Evolutionary conservation across 805 yeast species (phyloP).

Genomic region (Debaryomyces tyrocola): DNA sequence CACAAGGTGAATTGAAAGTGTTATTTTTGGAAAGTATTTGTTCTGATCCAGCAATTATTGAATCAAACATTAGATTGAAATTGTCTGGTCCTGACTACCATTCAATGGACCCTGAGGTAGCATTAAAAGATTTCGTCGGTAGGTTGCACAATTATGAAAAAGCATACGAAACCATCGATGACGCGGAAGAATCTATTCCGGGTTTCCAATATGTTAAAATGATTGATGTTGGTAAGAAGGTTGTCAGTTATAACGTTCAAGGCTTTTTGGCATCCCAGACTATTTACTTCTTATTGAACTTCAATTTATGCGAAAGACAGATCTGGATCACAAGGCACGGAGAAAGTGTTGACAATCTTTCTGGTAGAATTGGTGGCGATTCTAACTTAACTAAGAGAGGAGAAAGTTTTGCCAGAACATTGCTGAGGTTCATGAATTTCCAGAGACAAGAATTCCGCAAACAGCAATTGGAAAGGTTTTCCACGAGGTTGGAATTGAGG

Average conservation of each 20-base stretch:
- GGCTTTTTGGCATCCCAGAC: constrained; percentile 90
- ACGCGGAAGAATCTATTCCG: constrained; percentile 65
- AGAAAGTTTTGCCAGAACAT: constrained; percentile 64
- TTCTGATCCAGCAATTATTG: constrained; percentile 74
- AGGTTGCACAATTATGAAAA: constrained; percentile 80
- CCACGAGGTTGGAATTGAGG: constrained; percentile 45
- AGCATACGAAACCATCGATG: constrained; percentile 90
- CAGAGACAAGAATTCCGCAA: constrained; percentile 70
- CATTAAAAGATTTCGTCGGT: constrained; percentile 78
- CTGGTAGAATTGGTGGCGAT: constrained; percentile 91
- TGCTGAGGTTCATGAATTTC: constrained; percentile 69
- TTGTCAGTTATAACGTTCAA: constrained; percentile 86
- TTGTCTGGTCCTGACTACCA: constrained; percentile 91
- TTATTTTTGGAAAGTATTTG: constrained; percentile 86
- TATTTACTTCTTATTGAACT: constrained; percentile 82
- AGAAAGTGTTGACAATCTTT: constrained; percentile 80
- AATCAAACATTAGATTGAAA: constrained; percentile 80
- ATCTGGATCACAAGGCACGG: constrained; percentile 97
- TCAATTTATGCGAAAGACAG: constrained; percentile 85
- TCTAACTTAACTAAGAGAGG: constrained; percentile 82
- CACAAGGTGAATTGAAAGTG: constrained; percentile 68
- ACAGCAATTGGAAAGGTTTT: constrained; percentile 55
- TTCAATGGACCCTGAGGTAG: constrained; percentile 77
- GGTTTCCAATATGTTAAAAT: constrained; percentile 86
- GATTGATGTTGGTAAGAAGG: constrained; percentile 94